Percentiles rank a stretch among this genome's conserved stretches.
Evolutionary conservation across 2,329 filamentous ascomycete species (phyloP).

Genomic region (Coniella lustricola): DNA sequence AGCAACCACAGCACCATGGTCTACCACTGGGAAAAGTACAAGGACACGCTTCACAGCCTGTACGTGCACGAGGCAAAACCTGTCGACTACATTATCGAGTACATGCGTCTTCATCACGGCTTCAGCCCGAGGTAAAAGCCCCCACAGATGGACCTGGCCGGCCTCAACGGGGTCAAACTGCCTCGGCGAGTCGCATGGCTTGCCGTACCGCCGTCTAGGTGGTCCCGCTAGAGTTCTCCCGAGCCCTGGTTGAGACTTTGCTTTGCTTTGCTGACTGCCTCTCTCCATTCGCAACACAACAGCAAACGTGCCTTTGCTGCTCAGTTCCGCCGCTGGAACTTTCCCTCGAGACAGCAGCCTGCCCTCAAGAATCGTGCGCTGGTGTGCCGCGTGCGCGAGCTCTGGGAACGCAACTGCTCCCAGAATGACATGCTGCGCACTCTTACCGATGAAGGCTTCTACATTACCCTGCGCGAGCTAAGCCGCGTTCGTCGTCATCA

Average conservation of each 20-base stretch:
- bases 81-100: constrained; percentile 67
- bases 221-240: background rate
- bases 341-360: constrained; percentile 66
- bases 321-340: constrained; percentile 72
- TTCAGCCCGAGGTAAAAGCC: constrained; percentile 62
- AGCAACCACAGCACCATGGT: constrained; percentile 31
- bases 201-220: constrained; percentile 4
- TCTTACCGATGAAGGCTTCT: constrained; percentile 62
- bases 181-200: constrained; percentile 9
- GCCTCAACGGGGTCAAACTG: constrained; percentile 5
- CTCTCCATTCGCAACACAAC: constrained; percentile 9
- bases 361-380: constrained; percentile 63
- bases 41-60: constrained; percentile 45
- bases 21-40: constrained; percentile 40
- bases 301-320: constrained; percentile 72
- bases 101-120: constrained; percentile 56
- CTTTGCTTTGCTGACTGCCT: background rate
- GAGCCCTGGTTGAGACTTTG: background rate
- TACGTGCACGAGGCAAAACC: constrained; percentile 71
- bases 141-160: too few species aligned
- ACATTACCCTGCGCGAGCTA: constrained; percentile 64
- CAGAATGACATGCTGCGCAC: constrained; percentile 68
- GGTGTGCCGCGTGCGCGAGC: constrained; percentile 62
- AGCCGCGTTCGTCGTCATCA: constrained; percentile 63
- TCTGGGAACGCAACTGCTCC: constrained; percentile 68